phyloP scores from a whole-genome alignment of 139 green algal genomes.

The Parachlorella kessleri region DNA sequence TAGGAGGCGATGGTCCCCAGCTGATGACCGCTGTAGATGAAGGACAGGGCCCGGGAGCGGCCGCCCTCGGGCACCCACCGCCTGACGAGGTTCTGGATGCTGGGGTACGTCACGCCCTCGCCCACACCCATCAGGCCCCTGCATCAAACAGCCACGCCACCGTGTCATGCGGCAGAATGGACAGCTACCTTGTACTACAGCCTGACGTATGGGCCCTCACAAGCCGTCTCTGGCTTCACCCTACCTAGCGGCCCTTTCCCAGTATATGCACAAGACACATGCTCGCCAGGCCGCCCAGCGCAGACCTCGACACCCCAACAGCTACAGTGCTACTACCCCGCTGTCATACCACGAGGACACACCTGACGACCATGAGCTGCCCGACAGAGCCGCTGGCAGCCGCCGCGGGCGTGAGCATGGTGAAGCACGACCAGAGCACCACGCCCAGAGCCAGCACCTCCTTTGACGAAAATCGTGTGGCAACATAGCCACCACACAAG shows the following conservation, averaged over 20 bases:
- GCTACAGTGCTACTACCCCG: too few species aligned
- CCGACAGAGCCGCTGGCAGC: conserved; percentile 38
- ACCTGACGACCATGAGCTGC: conserved; percentile 32
- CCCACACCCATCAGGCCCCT: conserved; percentile 72
- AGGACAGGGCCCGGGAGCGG: conserved; percentile 49
- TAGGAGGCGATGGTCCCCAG: conserved; percentile 70
- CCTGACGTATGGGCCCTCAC: too few species aligned
- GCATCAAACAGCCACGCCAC: too few species aligned
- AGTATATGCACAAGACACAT: too few species aligned
- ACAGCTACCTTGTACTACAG: too few species aligned
- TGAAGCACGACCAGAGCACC: conserved; percentile 78
- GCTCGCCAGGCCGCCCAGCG: too few species aligned
- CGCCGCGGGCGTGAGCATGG: conserved; percentile 69
- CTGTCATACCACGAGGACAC: background rate
- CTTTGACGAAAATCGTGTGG: conserved; percentile 57
- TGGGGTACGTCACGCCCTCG: conserved; percentile 85
- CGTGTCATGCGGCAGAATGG: too few species aligned
- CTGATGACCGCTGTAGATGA: conserved; percentile 59
- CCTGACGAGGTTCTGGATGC: conserved; percentile 67
- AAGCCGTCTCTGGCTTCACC: too few species aligned
- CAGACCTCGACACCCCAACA: too few species aligned
- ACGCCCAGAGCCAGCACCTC: conserved; percentile 68
- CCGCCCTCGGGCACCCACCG: conserved; percentile 48
- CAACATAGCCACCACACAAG: conserved; percentile 54
- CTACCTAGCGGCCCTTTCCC: too few species aligned